phyloP scores from a whole-genome alignment of 2,329 filamentous ascomycete genomes.

The Fusarium sp. region DNA sequence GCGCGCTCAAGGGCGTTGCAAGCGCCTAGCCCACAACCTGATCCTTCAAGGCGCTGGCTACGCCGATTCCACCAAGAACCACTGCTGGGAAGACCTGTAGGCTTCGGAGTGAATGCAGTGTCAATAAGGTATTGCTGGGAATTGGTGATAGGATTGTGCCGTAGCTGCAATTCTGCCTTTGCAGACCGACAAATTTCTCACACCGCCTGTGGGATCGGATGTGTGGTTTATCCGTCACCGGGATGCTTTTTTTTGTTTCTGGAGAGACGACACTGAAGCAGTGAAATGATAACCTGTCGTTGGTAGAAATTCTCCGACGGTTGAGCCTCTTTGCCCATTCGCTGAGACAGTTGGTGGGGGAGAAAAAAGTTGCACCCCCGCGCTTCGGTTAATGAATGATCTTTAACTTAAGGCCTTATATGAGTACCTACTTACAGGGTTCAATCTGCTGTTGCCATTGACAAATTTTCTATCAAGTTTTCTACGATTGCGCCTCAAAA shows the following conservation, averaged over 20 bases:
- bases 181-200: constrained; percentile 58
- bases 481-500: background rate
- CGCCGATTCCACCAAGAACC: constrained; percentile 36
- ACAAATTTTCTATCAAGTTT: background rate
- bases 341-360: constrained; percentile 11
- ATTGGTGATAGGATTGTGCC: constrained; percentile 47
- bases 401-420: constrained; percentile 4
- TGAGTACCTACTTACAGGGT: constrained; percentile 4
- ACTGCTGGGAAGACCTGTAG: constrained; percentile 29
- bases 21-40: constrained; percentile 47
- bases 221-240: constrained; percentile 37
- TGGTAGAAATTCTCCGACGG: constrained; percentile 32
- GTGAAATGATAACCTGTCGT: background rate
- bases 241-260: no score
- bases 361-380: constrained; percentile 31
- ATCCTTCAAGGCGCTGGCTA: constrained; percentile 32
- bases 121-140: constrained; percentile 34
- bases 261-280: background rate
- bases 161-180: constrained; percentile 54
- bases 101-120: constrained; percentile 12
- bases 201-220: constrained; percentile 52
- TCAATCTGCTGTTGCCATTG: constrained; percentile 3
- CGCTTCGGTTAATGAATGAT: constrained; percentile 17
- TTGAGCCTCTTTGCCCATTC: constrained; percentile 4
- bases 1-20: constrained; percentile 47